These are phyloP conservation scores for Candida germanica DNA, from an alignment of 805 yeast species.

Conservation along the genomic window DNA sequence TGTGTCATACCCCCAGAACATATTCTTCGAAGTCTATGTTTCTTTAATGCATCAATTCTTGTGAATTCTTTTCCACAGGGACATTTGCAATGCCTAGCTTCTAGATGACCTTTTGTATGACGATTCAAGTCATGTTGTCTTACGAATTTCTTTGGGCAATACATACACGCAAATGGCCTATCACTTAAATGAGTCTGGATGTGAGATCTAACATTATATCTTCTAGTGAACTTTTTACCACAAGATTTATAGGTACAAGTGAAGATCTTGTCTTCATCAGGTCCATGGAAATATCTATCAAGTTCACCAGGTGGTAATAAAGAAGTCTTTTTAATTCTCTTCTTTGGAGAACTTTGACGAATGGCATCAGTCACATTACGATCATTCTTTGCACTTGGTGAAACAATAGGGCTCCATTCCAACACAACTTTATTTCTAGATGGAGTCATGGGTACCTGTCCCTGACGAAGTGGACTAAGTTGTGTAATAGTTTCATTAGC, in stretches of 20 bases:
- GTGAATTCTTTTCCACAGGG: slow-evolving; percentile 94
- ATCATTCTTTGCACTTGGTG: slow-evolving; percentile 29
- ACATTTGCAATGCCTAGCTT: slow-evolving; percentile 63
- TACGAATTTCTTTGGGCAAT: slow-evolving; percentile 83
- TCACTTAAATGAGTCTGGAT: slow-evolving; percentile 96
- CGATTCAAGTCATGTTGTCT: slow-evolving; percentile 92
- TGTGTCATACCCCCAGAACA: slow-evolving; percentile 69
- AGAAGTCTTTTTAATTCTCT: slow-evolving; percentile 54
- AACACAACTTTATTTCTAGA: slow-evolving; percentile 27
- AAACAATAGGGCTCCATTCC: slow-evolving; percentile 46
- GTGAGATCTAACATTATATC: slow-evolving; percentile 92
- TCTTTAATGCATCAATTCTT: slow-evolving; percentile 80
- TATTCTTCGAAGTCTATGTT: slow-evolving; percentile 76
- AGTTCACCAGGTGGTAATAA: slow-evolving; percentile 86
- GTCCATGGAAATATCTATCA: slow-evolving; percentile 79
- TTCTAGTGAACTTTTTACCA: slow-evolving; percentile 77
- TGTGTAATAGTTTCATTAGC: slow-evolving; percentile 40
- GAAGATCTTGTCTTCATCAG: slow-evolving; percentile 67
- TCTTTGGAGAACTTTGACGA: slow-evolving; percentile 45
- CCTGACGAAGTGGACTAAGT: slow-evolving; percentile 36
- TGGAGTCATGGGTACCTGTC: slow-evolving; percentile 32
- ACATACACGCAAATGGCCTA: slow-evolving; percentile 80
- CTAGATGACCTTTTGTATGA: slow-evolving; percentile 83
- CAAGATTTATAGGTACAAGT: slow-evolving; percentile 76
- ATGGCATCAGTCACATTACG: slow-evolving; percentile 30